A percentile compares a stretch with the other conserved stretches of the same genome.
These are phyloP conservation scores for Hylodesmum podocarpum DNA, from an alignment of 306 rosid genomes.

Conservation along the genomic window DNA sequence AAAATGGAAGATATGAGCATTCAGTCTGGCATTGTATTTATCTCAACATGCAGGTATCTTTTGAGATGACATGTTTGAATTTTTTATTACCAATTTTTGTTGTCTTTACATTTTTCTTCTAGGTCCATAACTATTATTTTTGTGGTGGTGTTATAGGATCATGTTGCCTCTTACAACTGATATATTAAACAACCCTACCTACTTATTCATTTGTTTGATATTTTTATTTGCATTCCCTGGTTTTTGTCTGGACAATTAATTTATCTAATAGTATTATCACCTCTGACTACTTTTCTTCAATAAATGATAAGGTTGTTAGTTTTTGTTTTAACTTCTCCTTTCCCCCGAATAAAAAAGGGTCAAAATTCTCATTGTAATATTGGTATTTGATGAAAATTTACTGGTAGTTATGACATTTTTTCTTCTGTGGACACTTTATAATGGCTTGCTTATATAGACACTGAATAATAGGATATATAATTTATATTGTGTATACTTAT, in stretches of 20 bases:
- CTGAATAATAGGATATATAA: neutral
- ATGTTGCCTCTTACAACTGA: neutral
- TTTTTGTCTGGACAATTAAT: neutral
- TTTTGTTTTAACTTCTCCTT: neutral
- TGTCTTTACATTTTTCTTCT: constrained; percentile 1
- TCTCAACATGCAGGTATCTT: constrained; percentile 75
- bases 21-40: constrained; percentile 79
- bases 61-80: constrained; percentile 16
- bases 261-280: neutral
- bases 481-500: neutral
- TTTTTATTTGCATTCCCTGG: neutral
- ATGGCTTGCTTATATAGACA: neutral
- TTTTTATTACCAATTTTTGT: neutral
- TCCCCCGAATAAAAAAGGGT: neutral
- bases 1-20: constrained; percentile 72
- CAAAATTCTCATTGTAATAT: neutral
- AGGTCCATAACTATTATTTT: neutral
- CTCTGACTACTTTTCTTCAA: neutral
- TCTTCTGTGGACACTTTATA: too few species aligned
- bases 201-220: neutral
- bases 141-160: neutral
- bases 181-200: neutral
- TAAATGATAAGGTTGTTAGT: neutral
- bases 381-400: neutral
- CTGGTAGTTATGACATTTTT: neutral